Evolutionary conservation across 768 basidiomycete genomes (phyloP), one percentile per base, ranked within the genome.

Genomic region (Tephrocybe rancida): DNA sequence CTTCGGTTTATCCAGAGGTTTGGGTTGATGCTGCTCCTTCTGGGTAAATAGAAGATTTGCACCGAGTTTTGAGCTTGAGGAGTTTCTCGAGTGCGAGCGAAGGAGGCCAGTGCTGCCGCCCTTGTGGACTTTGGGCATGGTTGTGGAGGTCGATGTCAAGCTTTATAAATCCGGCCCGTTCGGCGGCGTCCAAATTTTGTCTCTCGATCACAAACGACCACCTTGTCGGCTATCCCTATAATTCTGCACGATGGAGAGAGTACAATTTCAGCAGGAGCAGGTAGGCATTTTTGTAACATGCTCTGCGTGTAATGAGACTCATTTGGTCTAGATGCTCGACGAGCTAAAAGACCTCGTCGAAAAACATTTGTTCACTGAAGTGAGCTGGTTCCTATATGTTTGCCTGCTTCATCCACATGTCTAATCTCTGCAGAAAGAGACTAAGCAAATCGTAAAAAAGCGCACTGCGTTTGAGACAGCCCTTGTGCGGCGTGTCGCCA

Each of bases 261-360:
- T 96, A 0, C 90, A 96, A 54, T 95, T 88, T 63, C 86, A 95
- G 71, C 90, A 95, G 70, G 94, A 96, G 85, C 88, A 91, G 85
- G 87, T 81, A 51, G 46, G 75, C 51, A 24, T 48, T 14, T 6
- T 34, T 49, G 5, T 7, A 9, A 10, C 39, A 9, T 5, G 29
- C 30, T 41, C 16, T 35, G 14, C 16, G 29, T 42, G 29, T 14
- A 10, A 53, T 13, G 42, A 45, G 25, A 58, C 61, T 57, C 55
- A 53, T 22, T 29, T 8, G 35, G 42, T 45, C 11, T 66, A 90
- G 83, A 95, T 95, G 86, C 90, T 96, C 83, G 83, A 87, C 43
- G 95, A 97, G 86, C 88, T 96, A 67, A 95, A 92, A 71, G 93
- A 95, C 71, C 77, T 96, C 10, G 85, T 89, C 55, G 83, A 93